Evolutionary conservation across 345 rosid genomes (phyloP), one percentile per base, ranked within the genome.

Genomic region (Linum lewisii): DNA sequence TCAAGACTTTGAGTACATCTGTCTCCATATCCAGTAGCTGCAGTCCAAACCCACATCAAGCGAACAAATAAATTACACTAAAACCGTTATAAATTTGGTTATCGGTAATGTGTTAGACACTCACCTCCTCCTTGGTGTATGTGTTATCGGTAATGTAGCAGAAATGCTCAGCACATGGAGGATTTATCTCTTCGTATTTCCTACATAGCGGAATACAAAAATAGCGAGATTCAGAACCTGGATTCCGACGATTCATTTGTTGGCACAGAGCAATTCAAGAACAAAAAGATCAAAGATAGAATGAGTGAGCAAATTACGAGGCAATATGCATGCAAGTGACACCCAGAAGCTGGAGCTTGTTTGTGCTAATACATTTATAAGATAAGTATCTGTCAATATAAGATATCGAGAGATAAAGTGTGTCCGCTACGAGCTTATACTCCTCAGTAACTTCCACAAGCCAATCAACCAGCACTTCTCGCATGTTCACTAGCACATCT

Each of bases 261-360:
- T 42, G 47, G 47, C 14, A 42, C 13, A 10, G 47, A 42, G 2
- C 11, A 42, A 6, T 11, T 42, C 16, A 34, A n/a, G 42, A n/a
- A 7, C 13, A 18, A 37, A 53, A 53, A 29, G n/a, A 24, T 1
- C 0, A 55, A 54, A 9, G 1, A 44, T 15, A 21, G 25, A 49
- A 25, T 7, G n/a, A 21, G 29, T 6, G 22, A 21, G 23, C 18
- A 22, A 15, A 54, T 53, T 64, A 70, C 73, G 69, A 60, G 57
- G 73, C 73, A 19, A 70, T 60, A 36, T 59, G 69, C 73, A 70
- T 54, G 64, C 65, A 70, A 29, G 73, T 54, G 32, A 64, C 61
- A 20, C 73, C 73, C 3, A 70, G 69, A 45, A 70, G 62, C 45
- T 64, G 62, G 23, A 70, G 65, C 38, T 64, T 60, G 29, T 23